Percentiles rank a stretch among this genome's conserved stretches.
phyloP scores from a whole-genome alignment of 1,284 basidiomycete genomes.

The Ustilago curta region DNA sequence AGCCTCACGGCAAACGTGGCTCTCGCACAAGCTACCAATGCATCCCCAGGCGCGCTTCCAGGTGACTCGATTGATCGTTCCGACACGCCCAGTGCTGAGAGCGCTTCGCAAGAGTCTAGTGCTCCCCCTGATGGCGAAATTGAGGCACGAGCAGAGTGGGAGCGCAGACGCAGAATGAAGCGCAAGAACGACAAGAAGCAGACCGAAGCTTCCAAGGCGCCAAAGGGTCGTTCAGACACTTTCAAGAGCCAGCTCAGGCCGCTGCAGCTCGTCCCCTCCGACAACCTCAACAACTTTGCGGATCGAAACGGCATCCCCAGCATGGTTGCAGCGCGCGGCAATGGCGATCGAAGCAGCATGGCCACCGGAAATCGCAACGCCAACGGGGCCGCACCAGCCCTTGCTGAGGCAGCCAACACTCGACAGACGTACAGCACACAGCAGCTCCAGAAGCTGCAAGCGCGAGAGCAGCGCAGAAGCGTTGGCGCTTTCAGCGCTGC shows the following conservation, averaged over 20 bases:
- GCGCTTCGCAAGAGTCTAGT: constrained; percentile 52
- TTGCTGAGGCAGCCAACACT: constrained; percentile 11
- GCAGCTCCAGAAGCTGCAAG: constrained; percentile 61
- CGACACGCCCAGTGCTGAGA: constrained; percentile 40
- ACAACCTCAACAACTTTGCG: constrained; percentile 22
- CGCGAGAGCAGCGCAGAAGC: constrained; percentile 58
- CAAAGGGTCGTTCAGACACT: constrained; percentile 28
- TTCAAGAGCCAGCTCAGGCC: constrained; percentile 54
- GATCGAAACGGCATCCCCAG: constrained; percentile 22
- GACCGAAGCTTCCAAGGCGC: constrained; percentile 14
- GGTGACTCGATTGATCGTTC: constrained; percentile 18
- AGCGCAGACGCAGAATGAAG: constrained; percentile 58
- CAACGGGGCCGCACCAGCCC: constrained; percentile 2
- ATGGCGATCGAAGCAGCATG: constrained; percentile 22
- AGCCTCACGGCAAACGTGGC: constrained; percentile 45
- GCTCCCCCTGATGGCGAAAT: constrained; percentile 67
- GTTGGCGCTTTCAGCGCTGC: constrained; percentile 59
- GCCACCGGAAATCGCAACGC: constrained; percentile 19
- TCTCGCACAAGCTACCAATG: constrained; percentile 29
- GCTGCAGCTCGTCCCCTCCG: constrained; percentile 54
- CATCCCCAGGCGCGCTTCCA: not conserved
- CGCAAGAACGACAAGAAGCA: constrained; percentile 43
- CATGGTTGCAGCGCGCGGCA: constrained; percentile 7
- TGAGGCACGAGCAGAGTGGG: constrained; percentile 66
- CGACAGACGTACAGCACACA: constrained; percentile 55